These are phyloP conservation scores for Escovopsis weberi DNA, from an alignment of 2,329 filamentous ascomycete species.

Conservation along the genomic window DNA sequence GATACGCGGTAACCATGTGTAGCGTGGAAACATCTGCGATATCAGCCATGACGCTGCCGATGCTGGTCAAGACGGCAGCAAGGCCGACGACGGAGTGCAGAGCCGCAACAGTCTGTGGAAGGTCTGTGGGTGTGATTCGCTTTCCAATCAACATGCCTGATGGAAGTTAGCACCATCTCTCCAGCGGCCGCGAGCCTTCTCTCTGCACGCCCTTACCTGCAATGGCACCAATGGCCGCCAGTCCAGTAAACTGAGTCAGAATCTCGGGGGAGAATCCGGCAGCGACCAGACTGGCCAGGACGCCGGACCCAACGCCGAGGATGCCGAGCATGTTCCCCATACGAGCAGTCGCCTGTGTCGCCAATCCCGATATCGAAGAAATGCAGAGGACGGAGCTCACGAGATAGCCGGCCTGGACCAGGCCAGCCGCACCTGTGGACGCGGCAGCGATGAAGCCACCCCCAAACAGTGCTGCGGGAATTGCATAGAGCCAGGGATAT, in stretches of 20 bases:
- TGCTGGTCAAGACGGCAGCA: constrained; percentile 75
- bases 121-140: constrained; percentile 73
- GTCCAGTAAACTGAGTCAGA: constrained; percentile 61
- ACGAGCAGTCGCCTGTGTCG: constrained; percentile 68
- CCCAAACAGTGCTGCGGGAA: constrained; percentile 64
- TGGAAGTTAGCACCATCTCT: constrained; percentile 2
- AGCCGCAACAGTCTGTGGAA: constrained; percentile 80
- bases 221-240: constrained; percentile 58
- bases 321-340: constrained; percentile 80
- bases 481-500: constrained; percentile 73
- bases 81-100: constrained; percentile 83
- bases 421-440: constrained; percentile 65
- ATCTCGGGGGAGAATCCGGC: constrained; percentile 70
- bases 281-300: constrained; percentile 67
- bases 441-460: constrained; percentile 71
- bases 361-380: constrained; percentile 65
- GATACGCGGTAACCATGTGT: constrained; percentile 73
- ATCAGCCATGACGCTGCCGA: constrained; percentile 70
- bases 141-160: constrained; percentile 62
- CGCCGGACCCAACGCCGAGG: constrained; percentile 68
- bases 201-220: constrained; percentile 26
- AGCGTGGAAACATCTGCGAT: constrained; percentile 57
- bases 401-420: constrained; percentile 79
- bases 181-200: background rate
- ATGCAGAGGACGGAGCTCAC: constrained; percentile 78